Evolutionary conservation across 139 green algal genomes (phyloP), one percentile per base, ranked within the genome.

Genomic region (Desmodesmus armatus): DNA sequence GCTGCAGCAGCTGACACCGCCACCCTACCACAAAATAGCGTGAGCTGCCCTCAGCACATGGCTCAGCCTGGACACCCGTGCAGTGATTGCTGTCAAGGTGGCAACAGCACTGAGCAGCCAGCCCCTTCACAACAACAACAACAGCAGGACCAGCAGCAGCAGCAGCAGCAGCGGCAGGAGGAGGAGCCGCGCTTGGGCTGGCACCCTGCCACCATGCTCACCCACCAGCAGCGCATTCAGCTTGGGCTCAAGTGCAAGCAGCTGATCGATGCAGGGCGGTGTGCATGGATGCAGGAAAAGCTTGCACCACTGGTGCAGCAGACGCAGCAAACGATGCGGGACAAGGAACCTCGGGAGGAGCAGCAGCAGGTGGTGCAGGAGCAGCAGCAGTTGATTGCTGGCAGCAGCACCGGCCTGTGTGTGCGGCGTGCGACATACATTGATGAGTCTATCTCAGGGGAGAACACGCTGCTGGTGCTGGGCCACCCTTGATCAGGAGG

Each of bases 191-290:
- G 41, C 75, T 51, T 44, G 63, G 3, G 13, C 39, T 66, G 49
- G 58, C 27, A 84, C 47, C 72, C 72, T 17, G 41, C 41, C 23
- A n/a, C 40, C 27, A 23, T 79, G n/a, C 6, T 43, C 1, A 23
- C 41, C 5, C 37, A 44, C 17, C 41, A 63, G 43, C 23, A 43
- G 41, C 72, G 78, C 60, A 84, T 84, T 41, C 25, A 23, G 19
- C 39, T 84, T 21, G 78, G 78, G 15, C 9, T 84, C 62, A 71
- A 72, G 58, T 84, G 78, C 35, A 84, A 84, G 78, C 78, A 84
- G 40, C 62, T 84, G 60, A 15, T 84, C 7, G 78, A 84, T 37
- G 55, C 55, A 23, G 62, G 40, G 2, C n/a, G 78, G 17, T 75
- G 58, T 41, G 62, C 49, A 5, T 73, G 78, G 78, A 53, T 84